These are phyloP conservation scores for Hypocreales sp. DNA, from an alignment of 2,329 filamentous ascomycete species.

Conservation along the genomic window DNA sequence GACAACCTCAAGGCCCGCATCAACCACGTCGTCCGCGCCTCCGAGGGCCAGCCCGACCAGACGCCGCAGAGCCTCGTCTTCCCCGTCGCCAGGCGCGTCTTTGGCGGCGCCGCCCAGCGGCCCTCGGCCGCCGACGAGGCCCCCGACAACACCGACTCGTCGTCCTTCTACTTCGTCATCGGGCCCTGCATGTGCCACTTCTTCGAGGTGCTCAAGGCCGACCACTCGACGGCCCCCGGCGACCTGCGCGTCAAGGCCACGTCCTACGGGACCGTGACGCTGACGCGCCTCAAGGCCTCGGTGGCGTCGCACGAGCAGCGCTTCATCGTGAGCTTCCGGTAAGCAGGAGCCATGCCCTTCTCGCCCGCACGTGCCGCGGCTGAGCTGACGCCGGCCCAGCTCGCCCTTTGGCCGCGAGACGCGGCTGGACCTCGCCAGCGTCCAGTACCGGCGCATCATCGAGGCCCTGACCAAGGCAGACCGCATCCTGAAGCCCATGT, in stretches of 20 bases:
- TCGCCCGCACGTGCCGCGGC: neutral
- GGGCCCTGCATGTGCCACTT: slow-evolving; percentile 37
- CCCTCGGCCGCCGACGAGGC: slow-evolving; percentile 23
- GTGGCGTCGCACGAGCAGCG: slow-evolving; percentile 36
- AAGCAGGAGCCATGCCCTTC: slow-evolving; percentile 7
- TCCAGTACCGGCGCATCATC: slow-evolving; percentile 37
- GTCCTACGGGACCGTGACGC: slow-evolving; percentile 34
- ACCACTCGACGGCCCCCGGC: slow-evolving; percentile 22
- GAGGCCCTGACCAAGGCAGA: slow-evolving; percentile 37
- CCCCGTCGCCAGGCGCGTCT: slow-evolving; percentile 33
- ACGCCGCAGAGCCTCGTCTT: slow-evolving; percentile 25
- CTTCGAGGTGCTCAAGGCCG: slow-evolving; percentile 30
- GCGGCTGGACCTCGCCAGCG: slow-evolving; percentile 35
- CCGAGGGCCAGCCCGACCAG: slow-evolving; percentile 18
- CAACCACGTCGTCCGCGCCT: slow-evolving; percentile 26
- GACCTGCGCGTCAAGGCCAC: slow-evolving; percentile 34
- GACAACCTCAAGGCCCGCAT: slow-evolving; percentile 32
- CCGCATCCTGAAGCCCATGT: slow-evolving; percentile 39
- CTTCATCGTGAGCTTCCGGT: slow-evolving; percentile 40
- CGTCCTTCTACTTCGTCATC: slow-evolving; percentile 38
- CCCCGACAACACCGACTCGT: slow-evolving; percentile 31
- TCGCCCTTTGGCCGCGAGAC: slow-evolving; percentile 25
- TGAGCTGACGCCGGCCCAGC: slow-evolving; percentile 9
- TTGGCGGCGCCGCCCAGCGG: slow-evolving; percentile 24
- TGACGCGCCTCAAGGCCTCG: slow-evolving; percentile 35